Percentiles rank a stretch among this genome's conserved stretches.
Conservation (phyloP, 805 yeast genomes). For the Saturnispora halmiae region DNA sequence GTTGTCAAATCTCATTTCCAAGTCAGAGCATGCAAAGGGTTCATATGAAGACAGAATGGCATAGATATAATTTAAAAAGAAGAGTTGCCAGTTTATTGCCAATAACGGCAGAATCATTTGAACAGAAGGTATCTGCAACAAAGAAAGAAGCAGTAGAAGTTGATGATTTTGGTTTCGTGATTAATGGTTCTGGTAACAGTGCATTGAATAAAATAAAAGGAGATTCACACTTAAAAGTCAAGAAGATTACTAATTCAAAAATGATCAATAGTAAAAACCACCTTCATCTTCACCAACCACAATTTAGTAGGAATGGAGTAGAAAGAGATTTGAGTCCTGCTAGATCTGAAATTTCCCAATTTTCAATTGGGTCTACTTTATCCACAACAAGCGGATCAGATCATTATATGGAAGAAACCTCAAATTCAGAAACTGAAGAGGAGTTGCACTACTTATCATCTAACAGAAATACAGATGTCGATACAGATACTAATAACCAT, state of each 20-base stretch:
- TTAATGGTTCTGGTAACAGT: constrained; percentile 14
- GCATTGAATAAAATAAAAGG: background rate
- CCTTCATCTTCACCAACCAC: too few species aligned
- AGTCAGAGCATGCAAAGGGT: constrained; percentile 77
- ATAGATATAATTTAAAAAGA: constrained; percentile 88
- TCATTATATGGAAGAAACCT: background rate
- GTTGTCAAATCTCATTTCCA: constrained; percentile 75
- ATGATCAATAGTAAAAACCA: background rate
- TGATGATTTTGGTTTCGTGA: constrained; percentile 47
- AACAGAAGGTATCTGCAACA: constrained; percentile 21
- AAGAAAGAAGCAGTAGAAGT: constrained; percentile 22
- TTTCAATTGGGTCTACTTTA: constrained; percentile 37
- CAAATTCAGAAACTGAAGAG: constrained; percentile 12
- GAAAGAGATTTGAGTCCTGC: constrained; percentile 42
- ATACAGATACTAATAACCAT: constrained; percentile 14
- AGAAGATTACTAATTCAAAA: background rate
- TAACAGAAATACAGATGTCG: constrained; percentile 13
- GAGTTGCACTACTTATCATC: constrained; percentile 8
- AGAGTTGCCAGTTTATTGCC: constrained; percentile 80
- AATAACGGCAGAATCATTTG: constrained; percentile 31
- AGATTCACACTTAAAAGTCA: constrained; percentile 16
- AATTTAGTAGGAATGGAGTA: background rate
- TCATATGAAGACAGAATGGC: constrained; percentile 99
- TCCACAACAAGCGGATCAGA: constrained; percentile 17
- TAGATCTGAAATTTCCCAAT: constrained; percentile 44